These are phyloP conservation scores for Schwanniomyces yamadae DNA, from an alignment of 805 yeast genomes.

Conservation along the genomic window DNA sequence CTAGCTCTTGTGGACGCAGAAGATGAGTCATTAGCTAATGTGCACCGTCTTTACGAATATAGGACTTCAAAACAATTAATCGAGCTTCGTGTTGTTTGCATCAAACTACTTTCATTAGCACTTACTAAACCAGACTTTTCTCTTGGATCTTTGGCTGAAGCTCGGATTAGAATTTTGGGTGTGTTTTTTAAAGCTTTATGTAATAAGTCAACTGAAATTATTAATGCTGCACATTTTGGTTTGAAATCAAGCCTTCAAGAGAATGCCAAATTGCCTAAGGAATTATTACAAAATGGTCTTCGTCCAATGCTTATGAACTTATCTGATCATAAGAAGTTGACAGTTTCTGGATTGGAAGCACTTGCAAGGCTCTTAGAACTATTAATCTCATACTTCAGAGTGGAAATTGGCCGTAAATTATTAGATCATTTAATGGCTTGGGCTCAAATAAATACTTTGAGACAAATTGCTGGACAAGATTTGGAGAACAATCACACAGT, in stretches of 20 bases:
- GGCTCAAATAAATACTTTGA: conserved; percentile 81
- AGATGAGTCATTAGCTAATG: conserved; percentile 89
- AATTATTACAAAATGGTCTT: conserved; percentile 88
- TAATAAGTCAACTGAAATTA: conserved; percentile 79
- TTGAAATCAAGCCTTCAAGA: conserved; percentile 78
- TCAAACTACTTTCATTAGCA: conserved; percentile 77
- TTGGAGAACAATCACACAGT: conserved; percentile 79
- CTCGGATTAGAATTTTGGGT: conserved; percentile 81
- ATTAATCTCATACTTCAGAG: conserved; percentile 88
- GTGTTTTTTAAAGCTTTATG: conserved; percentile 93
- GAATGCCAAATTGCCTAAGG: conserved; percentile 88
- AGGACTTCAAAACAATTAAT: conserved; percentile 86
- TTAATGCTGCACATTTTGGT: conserved; percentile 92
- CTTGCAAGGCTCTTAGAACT: conserved; percentile 82
- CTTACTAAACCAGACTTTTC: conserved; percentile 82
- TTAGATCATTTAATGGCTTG: conserved; percentile 93
- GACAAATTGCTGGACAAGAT: conserved; percentile 76
- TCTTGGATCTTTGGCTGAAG: conserved; percentile 68
- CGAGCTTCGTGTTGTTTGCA: conserved; percentile 86
- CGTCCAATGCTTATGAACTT: conserved; percentile 94
- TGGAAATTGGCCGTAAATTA: conserved; percentile 91
- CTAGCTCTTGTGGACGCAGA: conserved; percentile 95
- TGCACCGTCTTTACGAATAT: conserved; percentile 81
- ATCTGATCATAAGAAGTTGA: conserved; percentile 87
- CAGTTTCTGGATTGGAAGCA: conserved; percentile 89